Conservation (phyloP, 495 filamentous ascomycete species). For the Podospora fimiseda region DNA sequence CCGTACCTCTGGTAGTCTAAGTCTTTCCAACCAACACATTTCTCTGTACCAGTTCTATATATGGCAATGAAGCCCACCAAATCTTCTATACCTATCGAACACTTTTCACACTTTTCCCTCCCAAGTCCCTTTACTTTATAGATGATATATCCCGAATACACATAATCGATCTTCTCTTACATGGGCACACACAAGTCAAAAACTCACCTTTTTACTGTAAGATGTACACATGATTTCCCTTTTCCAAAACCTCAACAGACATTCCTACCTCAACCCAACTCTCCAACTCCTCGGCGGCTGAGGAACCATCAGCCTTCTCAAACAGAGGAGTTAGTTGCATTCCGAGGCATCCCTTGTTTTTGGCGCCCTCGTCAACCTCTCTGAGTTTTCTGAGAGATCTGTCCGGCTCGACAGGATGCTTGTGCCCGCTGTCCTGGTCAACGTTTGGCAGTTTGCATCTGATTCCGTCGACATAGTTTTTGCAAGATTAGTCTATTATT, state of each 20-base stretch:
- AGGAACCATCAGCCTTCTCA: constrained; percentile 11
- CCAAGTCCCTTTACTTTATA: too few relatives aligned
- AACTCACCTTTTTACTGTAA: constrained; percentile 21
- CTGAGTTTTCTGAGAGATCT: constrained; percentile 61
- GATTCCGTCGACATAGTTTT: not conserved
- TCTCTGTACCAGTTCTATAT: too few relatives aligned
- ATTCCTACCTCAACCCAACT: constrained; percentile 41
- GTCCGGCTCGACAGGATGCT: constrained; percentile 68
- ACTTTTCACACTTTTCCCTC: too few relatives aligned
- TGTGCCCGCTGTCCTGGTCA: constrained; percentile 63
- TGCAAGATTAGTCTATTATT: constrained; percentile 9
- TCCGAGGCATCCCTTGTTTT: constrained; percentile 66
- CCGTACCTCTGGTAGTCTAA: too few relatives aligned
- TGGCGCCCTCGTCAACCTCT: constrained; percentile 66
- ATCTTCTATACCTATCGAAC: too few relatives aligned
- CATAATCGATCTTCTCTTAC: too few relatives aligned
- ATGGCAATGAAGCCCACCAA: too few relatives aligned
- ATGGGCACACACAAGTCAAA: too few relatives aligned
- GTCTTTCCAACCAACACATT: too few relatives aligned
- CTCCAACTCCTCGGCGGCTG: constrained; percentile 25
- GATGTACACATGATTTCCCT: constrained; percentile 37
- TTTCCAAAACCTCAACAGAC: constrained; percentile 33
- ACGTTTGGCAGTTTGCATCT: constrained; percentile 84
- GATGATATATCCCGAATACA: too few relatives aligned
- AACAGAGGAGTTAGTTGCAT: constrained; percentile 73